Evolutionary conservation across 805 yeast genomes (phyloP), one percentile per base, ranked within the genome.

Genomic region (Teunomyces pallodes): DNA sequence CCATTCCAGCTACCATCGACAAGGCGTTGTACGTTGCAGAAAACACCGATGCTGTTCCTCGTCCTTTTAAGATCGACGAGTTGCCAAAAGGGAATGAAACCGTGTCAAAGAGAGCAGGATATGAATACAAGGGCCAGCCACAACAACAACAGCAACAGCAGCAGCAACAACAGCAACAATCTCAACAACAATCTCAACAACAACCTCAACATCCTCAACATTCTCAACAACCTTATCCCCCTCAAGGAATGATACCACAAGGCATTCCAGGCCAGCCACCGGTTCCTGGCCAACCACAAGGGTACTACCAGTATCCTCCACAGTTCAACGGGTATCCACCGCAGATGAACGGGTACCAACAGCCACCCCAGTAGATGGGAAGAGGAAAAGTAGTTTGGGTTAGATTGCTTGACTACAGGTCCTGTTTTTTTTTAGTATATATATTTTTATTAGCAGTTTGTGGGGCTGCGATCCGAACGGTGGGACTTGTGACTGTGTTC

Each of bases 1-100:
- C 98, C 51, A 94, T 94, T 57, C 99, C 99, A 33, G 84, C 90
- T n/a, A 81, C 82, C 45, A 94, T 94, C 60, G 98, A 94, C 72
- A 85, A 83, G 68, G 78, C 86, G 10, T 77, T 94, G 57, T 94
- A 94, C 63, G 98, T 91, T 46, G 92, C 91, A 41, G 87, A 85
- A 48, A 84, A 88, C 63, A 78, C 80, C 45, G 81, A 80, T 16
- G 75, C 83, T 16, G 87, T 90, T 49, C 97, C 97, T 60, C 83
- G 83, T 64, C 96, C 96, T n/a, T 86, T 89, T 77, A 87, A 87
- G 59, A 79, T 87, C 50, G 86, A 86, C 53, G 72, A 75, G 42
- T 66, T 79, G 57, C 83, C 84, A 53, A 69, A 65, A 54, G 76
- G 73, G 55, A 75, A 68, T 52, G 71, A 66, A 20, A 61, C 61